Evolutionary conservation across 2,329 filamentous ascomycete genomes (phyloP).

Genomic region (Aspergillus caelatus): DNA sequence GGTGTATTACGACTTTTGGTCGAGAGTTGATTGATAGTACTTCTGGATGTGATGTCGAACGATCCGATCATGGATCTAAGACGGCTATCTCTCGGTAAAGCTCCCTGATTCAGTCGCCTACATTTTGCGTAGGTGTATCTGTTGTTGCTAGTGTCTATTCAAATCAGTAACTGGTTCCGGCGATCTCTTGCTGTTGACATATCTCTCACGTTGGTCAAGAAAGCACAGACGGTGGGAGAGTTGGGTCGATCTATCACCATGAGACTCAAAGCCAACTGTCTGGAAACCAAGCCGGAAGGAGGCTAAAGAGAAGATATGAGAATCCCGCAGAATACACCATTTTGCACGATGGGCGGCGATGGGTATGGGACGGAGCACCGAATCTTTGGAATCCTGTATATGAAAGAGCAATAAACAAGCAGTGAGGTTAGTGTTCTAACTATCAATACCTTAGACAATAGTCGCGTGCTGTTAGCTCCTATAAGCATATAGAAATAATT

Average conservation of each 20-base stretch:
- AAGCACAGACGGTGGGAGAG: too few species aligned
- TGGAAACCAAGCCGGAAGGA: not conserved
- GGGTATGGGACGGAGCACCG: not conserved
- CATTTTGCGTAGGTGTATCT: not conserved
- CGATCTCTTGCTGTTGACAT: not conserved
- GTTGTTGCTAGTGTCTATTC: too few species aligned
- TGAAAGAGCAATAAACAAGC: not conserved
- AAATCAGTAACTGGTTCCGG: not conserved
- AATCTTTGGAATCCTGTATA: not conserved
- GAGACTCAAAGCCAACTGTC: not conserved
- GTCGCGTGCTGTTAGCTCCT: not conserved
- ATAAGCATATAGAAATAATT: not conserved
- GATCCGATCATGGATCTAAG: not conserved
- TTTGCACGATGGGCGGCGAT: not conserved
- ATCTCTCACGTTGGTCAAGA: not conserved
- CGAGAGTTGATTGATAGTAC: not conserved
- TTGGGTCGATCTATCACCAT: not conserved
- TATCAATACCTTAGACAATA: too few species aligned
- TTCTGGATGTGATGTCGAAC: not conserved
- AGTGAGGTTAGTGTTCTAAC: not conserved
- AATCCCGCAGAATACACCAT: not conserved
- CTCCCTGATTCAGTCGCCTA: not conserved
- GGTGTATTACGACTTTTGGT: conserved; percentile 10
- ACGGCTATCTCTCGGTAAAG: not conserved
- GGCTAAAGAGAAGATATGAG: too few species aligned